These are phyloP conservation scores for Plectranthus barbatus DNA, from an alignment of 257 asterid species.

Conservation along the genomic window DNA sequence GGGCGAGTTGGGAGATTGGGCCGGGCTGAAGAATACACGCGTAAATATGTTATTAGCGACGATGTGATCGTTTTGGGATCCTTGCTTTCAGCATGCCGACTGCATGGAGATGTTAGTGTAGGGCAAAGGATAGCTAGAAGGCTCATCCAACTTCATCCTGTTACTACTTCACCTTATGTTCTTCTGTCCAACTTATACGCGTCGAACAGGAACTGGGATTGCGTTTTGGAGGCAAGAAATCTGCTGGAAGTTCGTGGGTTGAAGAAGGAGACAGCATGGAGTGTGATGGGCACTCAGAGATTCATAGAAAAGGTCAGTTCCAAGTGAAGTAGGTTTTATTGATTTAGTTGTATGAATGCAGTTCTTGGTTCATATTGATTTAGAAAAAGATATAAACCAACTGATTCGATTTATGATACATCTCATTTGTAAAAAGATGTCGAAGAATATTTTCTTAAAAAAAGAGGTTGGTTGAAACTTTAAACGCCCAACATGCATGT, in stretches of 20 bases:
- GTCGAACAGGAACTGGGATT: conserved; percentile 52
- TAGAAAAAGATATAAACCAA: no score
- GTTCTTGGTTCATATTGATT: no score
- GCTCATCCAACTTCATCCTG: conserved; percentile 42
- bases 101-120: conserved; percentile 36
- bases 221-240: conserved; percentile 48
- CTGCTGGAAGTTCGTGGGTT: conserved; percentile 44
- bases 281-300: conserved; percentile 40
- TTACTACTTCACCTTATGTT: conserved; percentile 53
- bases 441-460: no score
- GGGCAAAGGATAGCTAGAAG: conserved; percentile 49
- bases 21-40: conserved; percentile 48
- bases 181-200: conserved; percentile 58
- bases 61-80: conserved; percentile 61
- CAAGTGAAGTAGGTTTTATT: no score
- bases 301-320: conserved; percentile 21
- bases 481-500: no score
- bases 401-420: no score
- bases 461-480: no score
- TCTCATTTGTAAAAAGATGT: no score
- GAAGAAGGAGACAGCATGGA: conserved; percentile 54
- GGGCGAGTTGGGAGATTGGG: conserved; percentile 60
- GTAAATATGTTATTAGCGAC: conserved; percentile 26
- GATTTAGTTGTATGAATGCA: no score
- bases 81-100: conserved; percentile 61